Evolutionary conservation across 2,329 filamentous ascomycete species (phyloP).

Genomic region (Colletotrichum filicis): DNA sequence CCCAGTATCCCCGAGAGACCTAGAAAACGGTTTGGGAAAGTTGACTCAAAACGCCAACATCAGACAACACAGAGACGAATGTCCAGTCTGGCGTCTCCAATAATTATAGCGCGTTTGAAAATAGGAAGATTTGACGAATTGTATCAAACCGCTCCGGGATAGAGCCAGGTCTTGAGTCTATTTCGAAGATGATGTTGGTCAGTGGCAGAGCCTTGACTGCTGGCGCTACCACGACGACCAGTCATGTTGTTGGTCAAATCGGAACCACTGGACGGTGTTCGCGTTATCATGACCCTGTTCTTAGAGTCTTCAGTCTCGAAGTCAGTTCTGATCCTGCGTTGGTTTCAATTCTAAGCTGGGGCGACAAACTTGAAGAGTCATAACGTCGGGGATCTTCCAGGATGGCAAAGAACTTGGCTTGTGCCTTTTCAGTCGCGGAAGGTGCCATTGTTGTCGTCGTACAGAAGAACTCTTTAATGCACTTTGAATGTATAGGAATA

Average conservation of each 20-base stretch:
- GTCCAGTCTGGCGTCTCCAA: not conserved
- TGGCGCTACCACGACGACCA: slow-evolving; percentile 15
- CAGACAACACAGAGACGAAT: not conserved
- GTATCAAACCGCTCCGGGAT: not conserved
- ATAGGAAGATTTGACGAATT: not conserved
- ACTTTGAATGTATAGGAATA: no score
- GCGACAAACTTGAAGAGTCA: slow-evolving; percentile 13
- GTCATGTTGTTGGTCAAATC: slow-evolving; percentile 23
- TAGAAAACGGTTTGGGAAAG: no score
- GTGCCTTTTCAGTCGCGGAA: slow-evolving; percentile 13
- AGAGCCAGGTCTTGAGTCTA: slow-evolving; percentile 29
- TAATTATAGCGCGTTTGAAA: not conserved
- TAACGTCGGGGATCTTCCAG: slow-evolving; percentile 28
- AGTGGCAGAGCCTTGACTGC: slow-evolving; percentile 20
- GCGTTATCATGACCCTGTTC: slow-evolving; percentile 25
- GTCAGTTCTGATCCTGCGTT: not conserved
- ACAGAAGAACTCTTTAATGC: not conserved
- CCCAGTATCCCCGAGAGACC: no score
- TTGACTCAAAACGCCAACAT: not conserved
- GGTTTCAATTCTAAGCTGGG: not conserved
- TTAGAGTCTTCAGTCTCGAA: slow-evolving; percentile 10
- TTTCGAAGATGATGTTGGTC: slow-evolving; percentile 11
- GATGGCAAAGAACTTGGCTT: slow-evolving; percentile 29
- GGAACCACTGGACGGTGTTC: slow-evolving; percentile 26
- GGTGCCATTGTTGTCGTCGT: slow-evolving; percentile 16